Evolutionary conservation across 805 yeast genomes (phyloP), one percentile per base, ranked within the genome.

Genomic region (Jamesozyma hellenica): DNA sequence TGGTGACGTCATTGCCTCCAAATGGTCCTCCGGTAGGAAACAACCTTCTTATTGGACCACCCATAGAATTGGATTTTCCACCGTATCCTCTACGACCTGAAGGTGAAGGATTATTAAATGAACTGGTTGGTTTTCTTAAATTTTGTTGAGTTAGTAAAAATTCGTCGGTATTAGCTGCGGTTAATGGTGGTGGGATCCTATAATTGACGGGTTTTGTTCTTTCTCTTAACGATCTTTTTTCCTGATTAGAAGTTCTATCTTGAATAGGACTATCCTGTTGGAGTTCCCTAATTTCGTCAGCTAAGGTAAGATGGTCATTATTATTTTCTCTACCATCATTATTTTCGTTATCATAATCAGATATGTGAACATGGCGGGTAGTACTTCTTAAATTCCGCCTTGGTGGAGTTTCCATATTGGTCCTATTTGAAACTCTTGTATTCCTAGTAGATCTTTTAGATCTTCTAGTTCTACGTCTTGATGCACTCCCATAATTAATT

Each of bases 1-100:
- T 81, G 7, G 79, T 72, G 1, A 86, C 94, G 56, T 90, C 96
- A 44, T 90, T 80, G 17, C 98, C 98, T 23, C 98, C 98, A 67
- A 90, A 90, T 1, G 98, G 98, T 0, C 98, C 98, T 13, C 87
- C 86, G 0, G 96, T 90, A 6, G 96, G 94, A 53, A 83, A 88
- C 29, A 92, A 64, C 31, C 95, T 72, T 52, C 87, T 72, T 31
- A 82, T 57, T 21, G 71, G 74, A 33, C 73, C 75, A 39, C 53
- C 55, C 14, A 66, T 56, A 6, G 70, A 59, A 33, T 64, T 50
- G 12, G 60, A 56, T 13, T 60, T 53, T 46, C 70, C 65, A 47
- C 70, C 64, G 15, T 59, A 51, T 14, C 18, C n/a, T 6, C 36
- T 14, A 14, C 70, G 63, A 25, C 63, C 61, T 13, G 50, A 48